Evolutionary conservation across 768 basidiomycete genomes (phyloP), one percentile per base, ranked within the genome.

Genomic region (Exidia glandulosa): DNA sequence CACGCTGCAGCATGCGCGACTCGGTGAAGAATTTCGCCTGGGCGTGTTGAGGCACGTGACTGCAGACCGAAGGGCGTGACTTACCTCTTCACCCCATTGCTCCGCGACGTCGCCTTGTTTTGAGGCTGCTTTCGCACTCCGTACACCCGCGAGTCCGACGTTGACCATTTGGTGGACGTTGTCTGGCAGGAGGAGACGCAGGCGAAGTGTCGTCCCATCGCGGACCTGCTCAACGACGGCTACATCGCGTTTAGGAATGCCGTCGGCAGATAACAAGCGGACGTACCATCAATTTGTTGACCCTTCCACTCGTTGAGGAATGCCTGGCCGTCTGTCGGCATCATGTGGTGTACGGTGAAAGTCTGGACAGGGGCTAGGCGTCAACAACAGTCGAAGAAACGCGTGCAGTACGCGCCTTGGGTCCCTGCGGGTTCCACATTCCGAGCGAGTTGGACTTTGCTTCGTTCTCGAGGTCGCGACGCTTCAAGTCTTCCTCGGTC

Each of bases 21-120:
- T 98, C 95, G 59, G 89, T 88, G 74, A 98, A 99, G 74, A 86
- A 93, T 73, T 87, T 90, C 33, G 94, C 93, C 91, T 94, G 60
- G 10, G 60, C 55, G 50, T n/a, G 57, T 58, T 60, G 58, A 68
- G 69, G 64, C 56, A 66, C 62, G 61, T 61, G 57, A 56, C 32
- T 9, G 56, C 62, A 52, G 33, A 61, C 62, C 59, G 47, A 23
- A 32, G 58, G 57, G 45, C 33, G 37, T 45, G 34, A 72, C 79
- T 62, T 63, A 91, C 90, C 77, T 97, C 95, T 76, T 97, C 95
- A 62, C 85, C 87, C 79, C 83, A 93, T 41, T 80, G 81, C 69
- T 96, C 94, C 25, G 88, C 84, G 5, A 80, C 63, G 69, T 94
- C 92, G 29, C 86, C 87, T 61, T 82, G 85, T 65, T 83, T 87